phyloP scores from a whole-genome alignment of 768 basidiomycete species.

The Kwoniella dendrophila region DNA sequence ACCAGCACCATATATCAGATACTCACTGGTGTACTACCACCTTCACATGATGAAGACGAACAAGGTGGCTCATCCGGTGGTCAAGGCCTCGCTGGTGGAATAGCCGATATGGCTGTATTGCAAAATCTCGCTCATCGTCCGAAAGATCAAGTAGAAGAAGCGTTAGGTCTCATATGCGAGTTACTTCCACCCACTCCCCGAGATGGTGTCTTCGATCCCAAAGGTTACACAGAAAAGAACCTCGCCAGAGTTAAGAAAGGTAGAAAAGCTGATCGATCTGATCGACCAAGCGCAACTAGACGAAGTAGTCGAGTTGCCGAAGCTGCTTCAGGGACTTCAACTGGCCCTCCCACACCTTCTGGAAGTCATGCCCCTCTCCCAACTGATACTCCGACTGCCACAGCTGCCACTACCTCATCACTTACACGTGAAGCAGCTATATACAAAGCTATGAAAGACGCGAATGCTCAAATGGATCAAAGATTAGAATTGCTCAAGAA shows the following conservation, averaged over 20 bases:
- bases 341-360: constrained; percentile 31
- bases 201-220: constrained; percentile 97
- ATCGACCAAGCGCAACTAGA: constrained; percentile 26
- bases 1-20: constrained; percentile 93
- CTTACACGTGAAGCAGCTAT: constrained; percentile 17
- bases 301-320: constrained; percentile 47
- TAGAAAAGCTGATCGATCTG: constrained; percentile 22
- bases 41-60: constrained; percentile 61
- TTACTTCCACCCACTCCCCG: constrained; percentile 75
- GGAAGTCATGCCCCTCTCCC: constrained; percentile 2
- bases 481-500: constrained; percentile 74
- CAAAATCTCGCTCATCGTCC: constrained; percentile 94
- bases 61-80: constrained; percentile 62
- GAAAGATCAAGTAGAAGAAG: constrained; percentile 96
- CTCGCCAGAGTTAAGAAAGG: constrained; percentile 70
- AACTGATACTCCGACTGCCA: constrained; percentile 45
- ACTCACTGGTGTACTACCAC: constrained; percentile 87
- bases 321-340: constrained; percentile 27
- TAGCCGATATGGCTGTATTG: constrained; percentile 97
- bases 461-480: constrained; percentile 59
- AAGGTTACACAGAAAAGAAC: constrained; percentile 83
- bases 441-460: constrained; percentile 54
- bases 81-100: constrained; percentile 80
- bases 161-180: constrained; percentile 83
- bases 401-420: constrained; percentile 39